These are phyloP conservation scores for Penicillium digitatum DNA, from an alignment of 2,329 filamentous ascomycete genomes.

Conservation along the genomic window DNA sequence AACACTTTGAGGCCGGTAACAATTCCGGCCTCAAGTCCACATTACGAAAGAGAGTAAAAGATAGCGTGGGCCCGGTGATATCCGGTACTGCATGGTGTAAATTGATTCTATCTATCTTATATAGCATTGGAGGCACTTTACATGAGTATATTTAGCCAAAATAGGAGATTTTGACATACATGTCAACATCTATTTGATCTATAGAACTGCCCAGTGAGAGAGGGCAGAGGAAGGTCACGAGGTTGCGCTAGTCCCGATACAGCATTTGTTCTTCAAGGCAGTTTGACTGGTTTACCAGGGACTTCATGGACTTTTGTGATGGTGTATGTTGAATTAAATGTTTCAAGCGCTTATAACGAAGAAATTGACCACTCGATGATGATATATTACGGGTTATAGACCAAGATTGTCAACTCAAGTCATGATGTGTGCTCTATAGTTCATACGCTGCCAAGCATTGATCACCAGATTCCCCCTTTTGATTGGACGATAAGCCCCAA, in stretches of 20 bases:
- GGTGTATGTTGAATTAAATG: neutral
- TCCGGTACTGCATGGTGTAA: slow-evolving; percentile 11
- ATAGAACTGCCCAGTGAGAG: slow-evolving; percentile 26
- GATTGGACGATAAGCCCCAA: slow-evolving; percentile 23
- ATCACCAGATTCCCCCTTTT: slow-evolving; percentile 1
- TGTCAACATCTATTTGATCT: slow-evolving; percentile 20
- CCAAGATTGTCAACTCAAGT: slow-evolving; percentile 8
- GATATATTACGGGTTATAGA: neutral
- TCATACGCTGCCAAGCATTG: slow-evolving; percentile 20
- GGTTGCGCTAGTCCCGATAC: slow-evolving; percentile 26
- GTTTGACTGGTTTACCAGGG: neutral
- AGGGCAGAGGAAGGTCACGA: slow-evolving; percentile 31
- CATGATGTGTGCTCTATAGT: slow-evolving; percentile 22
- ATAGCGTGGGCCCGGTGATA: slow-evolving; percentile 26
- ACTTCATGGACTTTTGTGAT: neutral
- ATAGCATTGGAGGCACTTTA: neutral
- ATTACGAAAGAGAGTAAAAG: slow-evolving; percentile 37
- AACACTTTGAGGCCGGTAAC: slow-evolving; percentile 45
- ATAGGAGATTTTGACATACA: slow-evolving; percentile 9
- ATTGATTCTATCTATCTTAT: neutral
- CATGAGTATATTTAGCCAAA: neutral
- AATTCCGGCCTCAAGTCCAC: slow-evolving; percentile 43
- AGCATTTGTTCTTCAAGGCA: neutral
- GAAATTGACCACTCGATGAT: neutral
- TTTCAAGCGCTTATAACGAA: neutral